Evolutionary conservation across 2,329 filamentous ascomycete species (phyloP), one percentile per base, ranked within the genome.

Genomic region (Sporothrix inflata): DNA sequence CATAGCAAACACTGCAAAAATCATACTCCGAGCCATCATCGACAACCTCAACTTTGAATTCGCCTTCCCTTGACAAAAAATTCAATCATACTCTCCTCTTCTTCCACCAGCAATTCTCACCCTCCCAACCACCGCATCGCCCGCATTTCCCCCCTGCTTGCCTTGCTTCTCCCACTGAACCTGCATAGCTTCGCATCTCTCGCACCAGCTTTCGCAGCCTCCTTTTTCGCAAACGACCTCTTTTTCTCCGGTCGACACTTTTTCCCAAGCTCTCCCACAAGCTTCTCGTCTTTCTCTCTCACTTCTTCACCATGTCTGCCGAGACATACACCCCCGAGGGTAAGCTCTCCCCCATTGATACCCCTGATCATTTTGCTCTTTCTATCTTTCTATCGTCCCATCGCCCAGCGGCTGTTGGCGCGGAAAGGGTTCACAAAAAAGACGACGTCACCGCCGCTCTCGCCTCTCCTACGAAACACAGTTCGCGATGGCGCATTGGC

Each of bases 271-370:
- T 11, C 9, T 27, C 38, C 30, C 30, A 34, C 6, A 27, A 65
- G 60, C 60, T 65, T 14, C 5, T 1, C 19, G 8, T n/a, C 16
- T 34, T 9, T 57, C 27, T 16, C 40, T 30, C 30, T 6, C 21
- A 42, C 16, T 27, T 16, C 12, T 30, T 49, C 74, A 73, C 71
- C 74, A 80, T 78, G 76, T 76, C 80, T 76, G 73, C 73, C 75
- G 76, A 76, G 57, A 76, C 75, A 61, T 74, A 75, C 70, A 81
- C 78, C 74, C 82, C 82, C 71, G 82, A 83, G 79, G 82, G 82
- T 83, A 80, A 75, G 82, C 7, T 42, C 9, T 27, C 24, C 4
- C 21, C 55, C 51, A 19, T 24, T 34, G 24, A 55, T 12, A 40
- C 27, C n/a, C n/a, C 30, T 24, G 38, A 34, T 16, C 24, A n/a